phyloP scores from a whole-genome alignment of 495 filamentous ascomycete genomes.

The Entonaema liquescens region DNA sequence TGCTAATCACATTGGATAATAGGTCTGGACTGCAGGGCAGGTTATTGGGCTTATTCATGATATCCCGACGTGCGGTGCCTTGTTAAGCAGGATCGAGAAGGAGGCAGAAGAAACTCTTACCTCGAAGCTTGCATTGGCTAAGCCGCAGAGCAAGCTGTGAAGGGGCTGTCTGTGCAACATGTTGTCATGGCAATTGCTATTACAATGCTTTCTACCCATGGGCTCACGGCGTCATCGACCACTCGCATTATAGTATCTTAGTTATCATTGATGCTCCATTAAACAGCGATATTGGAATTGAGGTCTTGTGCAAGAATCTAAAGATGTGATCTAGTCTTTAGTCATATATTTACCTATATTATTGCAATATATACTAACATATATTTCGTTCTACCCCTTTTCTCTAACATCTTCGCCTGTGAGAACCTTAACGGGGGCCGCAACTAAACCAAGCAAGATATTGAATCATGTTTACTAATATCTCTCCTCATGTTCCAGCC shows the following conservation, averaged over 20 bases:
- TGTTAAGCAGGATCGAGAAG: conserved; percentile 66
- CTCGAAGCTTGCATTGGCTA: conserved; percentile 50
- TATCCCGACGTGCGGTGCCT: conserved; percentile 66
- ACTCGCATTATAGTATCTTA: conserved; percentile 2
- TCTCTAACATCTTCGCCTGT: too few species aligned
- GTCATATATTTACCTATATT: background rate
- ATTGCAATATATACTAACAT: background rate
- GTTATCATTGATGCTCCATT: background rate
- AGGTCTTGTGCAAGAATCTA: background rate
- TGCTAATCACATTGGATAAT: conserved; percentile 18
- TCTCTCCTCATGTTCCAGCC: too few species aligned
- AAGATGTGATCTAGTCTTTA: background rate
- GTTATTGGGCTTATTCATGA: conserved; percentile 74
- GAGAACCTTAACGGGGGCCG: background rate
- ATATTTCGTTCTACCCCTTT: background rate
- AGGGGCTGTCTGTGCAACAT: conserved; percentile 6
- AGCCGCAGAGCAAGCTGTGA: conserved; percentile 55
- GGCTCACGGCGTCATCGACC: conserved; percentile 4
- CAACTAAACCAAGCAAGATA: background rate
- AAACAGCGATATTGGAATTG: background rate
- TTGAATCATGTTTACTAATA: too few species aligned
- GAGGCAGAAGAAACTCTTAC: conserved; percentile 65
- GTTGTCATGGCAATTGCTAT: background rate
- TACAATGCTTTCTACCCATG: background rate
- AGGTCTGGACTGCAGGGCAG: conserved; percentile 71